phyloP scores from a whole-genome alignment of 768 basidiomycete genomes.

The Naganishia vishniacii region DNA sequence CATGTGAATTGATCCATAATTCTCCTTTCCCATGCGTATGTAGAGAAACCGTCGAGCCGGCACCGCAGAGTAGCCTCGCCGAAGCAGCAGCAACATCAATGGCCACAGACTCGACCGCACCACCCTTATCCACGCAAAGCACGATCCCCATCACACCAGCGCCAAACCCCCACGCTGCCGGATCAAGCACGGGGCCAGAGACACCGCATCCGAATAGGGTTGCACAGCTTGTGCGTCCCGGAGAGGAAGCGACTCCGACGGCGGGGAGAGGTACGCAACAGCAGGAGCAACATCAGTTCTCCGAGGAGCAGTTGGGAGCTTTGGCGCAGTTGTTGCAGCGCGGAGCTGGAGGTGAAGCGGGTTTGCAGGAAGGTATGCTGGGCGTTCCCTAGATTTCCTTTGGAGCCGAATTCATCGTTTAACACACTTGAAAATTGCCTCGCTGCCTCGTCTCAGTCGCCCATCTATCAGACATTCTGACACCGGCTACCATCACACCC shows the following conservation, averaged over 20 bases:
- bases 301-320: constrained; percentile 23
- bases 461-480: constrained; percentile 42
- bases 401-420: background rate
- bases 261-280: background rate
- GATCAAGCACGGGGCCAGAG: background rate
- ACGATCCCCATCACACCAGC: constrained; percentile 16
- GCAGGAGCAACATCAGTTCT: constrained; percentile 1
- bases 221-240: background rate
- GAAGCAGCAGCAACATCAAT: constrained; percentile 10
- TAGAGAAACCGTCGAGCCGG: background rate
- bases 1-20: background rate
- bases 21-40: background rate
- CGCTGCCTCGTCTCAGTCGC: constrained; percentile 30
- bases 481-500: constrained; percentile 45
- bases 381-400: background rate
- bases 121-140: background rate
- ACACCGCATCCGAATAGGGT: constrained; percentile 20
- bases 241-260: background rate
- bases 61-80: constrained; percentile 7
- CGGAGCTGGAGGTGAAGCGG: constrained; percentile 27
- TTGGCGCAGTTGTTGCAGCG: constrained; percentile 26
- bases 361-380: constrained; percentile 21
- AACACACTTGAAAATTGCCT: too few relatives aligned
- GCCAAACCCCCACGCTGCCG: constrained; percentile 1
- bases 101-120: background rate